Percentiles rank a stretch among this genome's conserved stretches.
Evolutionary conservation across 305 asterid species (phyloP).

Genomic region (Andrographis paniculata): DNA sequence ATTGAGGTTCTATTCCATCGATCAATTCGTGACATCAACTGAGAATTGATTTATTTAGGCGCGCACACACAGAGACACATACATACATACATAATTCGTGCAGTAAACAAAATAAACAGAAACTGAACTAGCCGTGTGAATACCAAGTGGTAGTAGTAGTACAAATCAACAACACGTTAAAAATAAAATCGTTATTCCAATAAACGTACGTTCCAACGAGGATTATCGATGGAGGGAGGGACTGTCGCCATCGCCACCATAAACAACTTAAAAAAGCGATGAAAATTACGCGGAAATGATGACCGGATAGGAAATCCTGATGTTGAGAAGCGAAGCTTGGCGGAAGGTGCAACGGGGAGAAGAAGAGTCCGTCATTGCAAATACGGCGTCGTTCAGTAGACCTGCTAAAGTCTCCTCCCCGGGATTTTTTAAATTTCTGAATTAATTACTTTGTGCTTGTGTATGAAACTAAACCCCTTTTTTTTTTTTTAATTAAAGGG

Average conservation of each 20-base stretch:
- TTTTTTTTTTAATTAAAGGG: too few relatives aligned
- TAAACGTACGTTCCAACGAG: background rate
- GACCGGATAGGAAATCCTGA: slow-evolving; percentile 23
- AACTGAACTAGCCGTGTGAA: too few relatives aligned
- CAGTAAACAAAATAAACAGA: background rate
- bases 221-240: background rate
- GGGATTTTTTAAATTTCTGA: too few relatives aligned
- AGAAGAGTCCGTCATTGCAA: background rate
- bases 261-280: background rate
- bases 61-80: too few relatives aligned
- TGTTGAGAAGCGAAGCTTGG: slow-evolving; percentile 23
- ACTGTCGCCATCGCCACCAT: background rate
- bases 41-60: too few relatives aligned
- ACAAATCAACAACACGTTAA: too few relatives aligned
- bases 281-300: slow-evolving; percentile 31
- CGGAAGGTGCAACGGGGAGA: slow-evolving; percentile 35
- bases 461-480: too few relatives aligned
- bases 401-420: background rate
- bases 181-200: too few relatives aligned
- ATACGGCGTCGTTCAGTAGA: slow-evolving; percentile 7
- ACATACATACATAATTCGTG: too few relatives aligned
- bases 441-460: too few relatives aligned
- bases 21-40: too few relatives aligned
- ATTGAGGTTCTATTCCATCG: slow-evolving; percentile 3
- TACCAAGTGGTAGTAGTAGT: too few relatives aligned